Conservation (phyloP, 306 rosid species). For the Trifolium pratense region DNA sequence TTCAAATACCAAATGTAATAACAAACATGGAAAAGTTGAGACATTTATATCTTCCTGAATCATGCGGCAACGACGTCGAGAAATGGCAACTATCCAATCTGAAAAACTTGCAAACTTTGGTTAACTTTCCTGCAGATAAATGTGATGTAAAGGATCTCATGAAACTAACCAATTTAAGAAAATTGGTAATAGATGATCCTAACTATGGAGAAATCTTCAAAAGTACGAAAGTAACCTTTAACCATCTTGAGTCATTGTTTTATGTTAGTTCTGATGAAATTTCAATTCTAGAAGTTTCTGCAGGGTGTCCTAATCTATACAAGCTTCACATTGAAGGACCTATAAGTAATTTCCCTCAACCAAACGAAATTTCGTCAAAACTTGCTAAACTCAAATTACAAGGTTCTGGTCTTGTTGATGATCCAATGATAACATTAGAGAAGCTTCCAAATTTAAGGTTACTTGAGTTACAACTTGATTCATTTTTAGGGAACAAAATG, state of each 20-base stretch:
- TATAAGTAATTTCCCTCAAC: slow-evolving; percentile 42
- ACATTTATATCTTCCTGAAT: slow-evolving; percentile 56
- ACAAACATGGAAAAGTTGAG: slow-evolving; percentile 49
- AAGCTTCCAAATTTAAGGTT: slow-evolving; percentile 53
- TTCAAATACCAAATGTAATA: slow-evolving; percentile 51
- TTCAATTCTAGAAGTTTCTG: slow-evolving; percentile 35
- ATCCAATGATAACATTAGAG: slow-evolving; percentile 53
- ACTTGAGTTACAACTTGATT: slow-evolving; percentile 45
- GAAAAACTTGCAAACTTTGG: slow-evolving; percentile 54
- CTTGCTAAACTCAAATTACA: slow-evolving; percentile 48
- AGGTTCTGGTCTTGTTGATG: slow-evolving; percentile 21
- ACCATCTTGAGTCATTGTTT: slow-evolving; percentile 48
- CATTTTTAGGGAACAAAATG: slow-evolving; percentile 40
- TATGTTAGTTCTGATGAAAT: slow-evolving; percentile 50
- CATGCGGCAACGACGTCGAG: slow-evolving; percentile 34
- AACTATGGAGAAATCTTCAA: slow-evolving; percentile 45
- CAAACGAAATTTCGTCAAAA: slow-evolving; percentile 37
- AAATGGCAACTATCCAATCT: slow-evolving; percentile 44
- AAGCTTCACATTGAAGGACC: slow-evolving; percentile 42
- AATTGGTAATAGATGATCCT: slow-evolving; percentile 53
- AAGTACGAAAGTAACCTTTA: slow-evolving; percentile 20
- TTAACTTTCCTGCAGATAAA: slow-evolving; percentile 54
- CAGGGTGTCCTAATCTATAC: slow-evolving; percentile 52
- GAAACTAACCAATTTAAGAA: slow-evolving; percentile 49
- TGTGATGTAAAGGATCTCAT: slow-evolving; percentile 45